phyloP scores from a whole-genome alignment of 306 rosid species.

The Herpetospermum pedunculosum region DNA sequence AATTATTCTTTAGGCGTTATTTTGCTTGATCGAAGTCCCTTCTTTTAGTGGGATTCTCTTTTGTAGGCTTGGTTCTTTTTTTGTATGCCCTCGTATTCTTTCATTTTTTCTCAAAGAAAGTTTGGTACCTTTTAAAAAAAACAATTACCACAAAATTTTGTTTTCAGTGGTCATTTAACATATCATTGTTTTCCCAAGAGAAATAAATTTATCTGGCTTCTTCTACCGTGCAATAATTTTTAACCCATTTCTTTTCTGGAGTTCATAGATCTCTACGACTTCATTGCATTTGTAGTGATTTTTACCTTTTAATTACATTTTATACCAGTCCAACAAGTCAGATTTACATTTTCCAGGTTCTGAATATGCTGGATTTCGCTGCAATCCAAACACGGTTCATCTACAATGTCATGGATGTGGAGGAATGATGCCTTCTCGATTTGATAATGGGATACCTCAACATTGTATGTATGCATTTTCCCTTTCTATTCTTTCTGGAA shows the following conservation, averaged over 20 bases:
- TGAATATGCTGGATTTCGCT: conserved; percentile 48
- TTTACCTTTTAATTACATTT: not conserved
- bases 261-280: not conserved
- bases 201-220: not conserved
- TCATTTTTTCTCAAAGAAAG: too few relatives aligned
- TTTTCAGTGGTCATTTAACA: too few relatives aligned
- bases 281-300: not conserved
- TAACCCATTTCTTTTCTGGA: not conserved
- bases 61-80: too few relatives aligned
- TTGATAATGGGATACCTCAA: conserved; percentile 40
- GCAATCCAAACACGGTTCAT: conserved; percentile 53
- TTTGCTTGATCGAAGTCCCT: too few relatives aligned
- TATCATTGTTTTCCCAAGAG: not conserved
- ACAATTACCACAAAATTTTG: too few relatives aligned
- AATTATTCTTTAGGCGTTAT: too few relatives aligned
- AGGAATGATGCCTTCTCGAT: conserved; percentile 94
- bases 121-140: too few relatives aligned
- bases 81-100: too few relatives aligned
- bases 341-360: conserved; percentile 23
- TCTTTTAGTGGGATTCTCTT: too few relatives aligned
- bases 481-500: conserved; percentile 10
- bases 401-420: conserved; percentile 87
- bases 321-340: not conserved
- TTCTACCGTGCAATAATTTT: not conserved
- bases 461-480: conserved; percentile 45